phyloP scores from a whole-genome alignment of 2,329 filamentous ascomycete genomes.

The Mycosphaerella sp. region DNA sequence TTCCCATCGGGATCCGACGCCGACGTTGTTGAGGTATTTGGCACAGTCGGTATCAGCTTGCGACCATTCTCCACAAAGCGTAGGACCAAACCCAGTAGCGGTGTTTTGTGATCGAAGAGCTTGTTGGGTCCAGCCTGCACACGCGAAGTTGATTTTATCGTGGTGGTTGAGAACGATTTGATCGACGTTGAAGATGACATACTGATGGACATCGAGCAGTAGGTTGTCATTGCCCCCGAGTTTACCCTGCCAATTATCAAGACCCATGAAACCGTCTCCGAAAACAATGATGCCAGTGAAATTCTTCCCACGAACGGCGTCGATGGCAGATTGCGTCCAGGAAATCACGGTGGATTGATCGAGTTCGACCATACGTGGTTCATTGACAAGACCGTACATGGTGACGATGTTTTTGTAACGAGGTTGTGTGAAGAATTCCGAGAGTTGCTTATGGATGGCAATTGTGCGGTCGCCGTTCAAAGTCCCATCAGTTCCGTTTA shows the following conservation, averaged over 20 bases:
- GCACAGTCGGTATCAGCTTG: constrained; percentile 97
- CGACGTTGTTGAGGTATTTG: constrained; percentile 78
- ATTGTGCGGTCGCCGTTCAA: constrained; percentile 74
- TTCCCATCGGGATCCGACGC: constrained; percentile 83
- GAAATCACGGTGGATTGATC: constrained; percentile 59
- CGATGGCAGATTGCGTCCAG: constrained; percentile 73
- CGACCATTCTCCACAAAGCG: constrained; percentile 92
- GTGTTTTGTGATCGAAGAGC: constrained; percentile 65
- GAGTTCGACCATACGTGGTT: constrained; percentile 74
- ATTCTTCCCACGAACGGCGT: constrained; percentile 69
- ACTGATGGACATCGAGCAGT: constrained; percentile 95
- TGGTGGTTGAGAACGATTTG: constrained; percentile 78
- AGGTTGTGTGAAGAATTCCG: constrained; percentile 85
- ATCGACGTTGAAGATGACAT: constrained; percentile 92
- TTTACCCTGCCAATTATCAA: constrained; percentile 83
- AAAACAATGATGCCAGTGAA: constrained; percentile 70
- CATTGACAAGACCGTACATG: constrained; percentile 92
- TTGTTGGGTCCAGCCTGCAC: constrained; percentile 78
- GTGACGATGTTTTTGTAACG: constrained; percentile 87
- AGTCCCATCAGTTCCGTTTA: constrained; percentile 80
- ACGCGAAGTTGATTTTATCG: constrained; percentile 81
- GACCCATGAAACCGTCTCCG: constrained; percentile 89
- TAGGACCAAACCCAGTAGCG: constrained; percentile 79
- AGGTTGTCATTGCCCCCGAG: constrained; percentile 66
- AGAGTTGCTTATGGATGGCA: constrained; percentile 79